A percentile compares a stretch with the other conserved stretches of the same genome.
phyloP scores from a whole-genome alignment of 306 rosid genomes.

The Cicer chorassanicum region DNA sequence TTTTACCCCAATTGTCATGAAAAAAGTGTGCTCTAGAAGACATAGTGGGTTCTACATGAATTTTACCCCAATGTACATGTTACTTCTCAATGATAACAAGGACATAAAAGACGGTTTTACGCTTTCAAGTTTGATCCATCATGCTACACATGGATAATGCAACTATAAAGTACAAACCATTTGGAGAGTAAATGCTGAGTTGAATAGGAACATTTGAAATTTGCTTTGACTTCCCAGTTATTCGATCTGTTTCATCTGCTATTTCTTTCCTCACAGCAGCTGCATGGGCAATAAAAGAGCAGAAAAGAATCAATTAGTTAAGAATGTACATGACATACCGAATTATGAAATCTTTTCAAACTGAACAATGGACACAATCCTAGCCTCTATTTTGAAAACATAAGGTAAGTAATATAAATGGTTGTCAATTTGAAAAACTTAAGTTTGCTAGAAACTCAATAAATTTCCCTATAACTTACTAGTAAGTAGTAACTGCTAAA shows the following conservation, averaged over 20 bases:
- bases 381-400: conserved; percentile 19
- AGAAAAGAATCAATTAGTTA: conserved; percentile 22
- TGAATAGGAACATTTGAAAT: conserved; percentile 95
- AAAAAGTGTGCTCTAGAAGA: background rate
- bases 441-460: conserved; percentile 9
- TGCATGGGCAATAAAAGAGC: conserved; percentile 48
- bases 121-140: conserved; percentile 20
- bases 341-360: background rate
- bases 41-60: background rate
- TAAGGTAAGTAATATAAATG: background rate
- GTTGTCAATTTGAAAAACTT: background rate
- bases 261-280: conserved; percentile 96
- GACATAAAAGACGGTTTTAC: background rate
- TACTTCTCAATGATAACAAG: background rate
- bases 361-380: conserved; percentile 27
- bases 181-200: conserved; percentile 96
- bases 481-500: background rate
- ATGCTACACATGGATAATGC: conserved; percentile 25
- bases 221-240: conserved; percentile 90
- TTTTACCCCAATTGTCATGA: background rate
- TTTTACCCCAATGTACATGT: background rate
- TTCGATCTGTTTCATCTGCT: conserved; percentile 95
- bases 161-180: conserved; percentile 63
- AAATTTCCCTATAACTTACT: background rate
- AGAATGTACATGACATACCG: background rate